These are phyloP conservation scores for Helenozyma rhizophorensis DNA, from an alignment of 805 yeast species.

Conservation along the genomic window DNA sequence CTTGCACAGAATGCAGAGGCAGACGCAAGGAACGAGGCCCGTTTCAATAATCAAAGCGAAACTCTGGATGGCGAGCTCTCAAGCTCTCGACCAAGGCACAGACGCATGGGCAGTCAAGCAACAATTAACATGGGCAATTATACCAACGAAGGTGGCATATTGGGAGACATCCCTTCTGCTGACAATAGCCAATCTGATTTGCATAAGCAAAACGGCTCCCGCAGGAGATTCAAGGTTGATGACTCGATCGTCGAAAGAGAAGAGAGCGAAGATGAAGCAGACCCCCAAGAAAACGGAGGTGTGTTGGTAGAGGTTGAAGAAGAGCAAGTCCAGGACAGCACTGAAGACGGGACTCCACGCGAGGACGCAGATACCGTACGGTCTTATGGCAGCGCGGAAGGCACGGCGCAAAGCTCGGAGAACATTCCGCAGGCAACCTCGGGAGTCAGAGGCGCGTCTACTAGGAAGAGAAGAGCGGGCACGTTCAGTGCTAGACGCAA, in stretches of 20 bases:
- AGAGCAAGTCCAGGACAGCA: conserved; percentile 2
- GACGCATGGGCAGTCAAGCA: conserved; percentile 16
- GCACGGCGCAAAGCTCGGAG: neutral
- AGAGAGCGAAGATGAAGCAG: conserved; percentile 1
- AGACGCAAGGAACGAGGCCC: conserved; percentile 20
- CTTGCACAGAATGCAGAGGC: conserved; percentile 36
- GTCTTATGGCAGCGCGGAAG: neutral
- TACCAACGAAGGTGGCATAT: conserved; percentile 30
- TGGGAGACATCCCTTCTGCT: conserved; percentile 32
- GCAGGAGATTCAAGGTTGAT: conserved; percentile 2
- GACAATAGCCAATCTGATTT: no score
- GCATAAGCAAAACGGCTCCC: neutral
- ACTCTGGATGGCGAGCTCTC: neutral
- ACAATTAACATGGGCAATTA: conserved; percentile 24
- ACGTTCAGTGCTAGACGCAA: conserved; percentile 34
- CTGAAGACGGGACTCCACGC: neutral
- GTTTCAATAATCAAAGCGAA: conserved; percentile 12
- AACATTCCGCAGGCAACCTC: conserved; percentile 5
- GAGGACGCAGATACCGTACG: neutral
- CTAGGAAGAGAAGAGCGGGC: conserved; percentile 30
- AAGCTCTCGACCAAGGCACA: conserved; percentile 1
- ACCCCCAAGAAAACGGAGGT: conserved; percentile 2
- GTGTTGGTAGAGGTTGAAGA: conserved; percentile 1
- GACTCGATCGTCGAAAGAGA: conserved; percentile 11
- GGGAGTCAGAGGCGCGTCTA: conserved; percentile 7